Base-by-base conservation (phyloP, 306 rosid species). In the Heteromeles arbutifolia region DNA sequence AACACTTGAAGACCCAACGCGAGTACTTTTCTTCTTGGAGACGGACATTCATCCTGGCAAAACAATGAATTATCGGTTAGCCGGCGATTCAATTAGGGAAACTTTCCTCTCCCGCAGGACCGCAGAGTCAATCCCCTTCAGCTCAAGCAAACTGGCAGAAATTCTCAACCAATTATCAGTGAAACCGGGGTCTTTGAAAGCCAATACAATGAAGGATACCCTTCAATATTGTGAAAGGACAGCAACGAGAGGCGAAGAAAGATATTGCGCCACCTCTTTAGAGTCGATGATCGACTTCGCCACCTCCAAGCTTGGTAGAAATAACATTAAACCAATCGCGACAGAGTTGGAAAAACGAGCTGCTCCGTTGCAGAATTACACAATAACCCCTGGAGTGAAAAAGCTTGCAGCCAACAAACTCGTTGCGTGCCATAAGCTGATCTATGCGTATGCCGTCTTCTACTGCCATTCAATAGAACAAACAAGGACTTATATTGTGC, bases 381-480 rank as follows among this genome's bases (percentile, higher is more conserved):
- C 88, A 0, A 63, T 88, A 28, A 21, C 73, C 0, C 22, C 45
- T 0, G 86, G 86, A 19, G 82, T 78, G 12, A 13, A 45, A 44
- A 88, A 84, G 63, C 32, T 84, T 8, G 43, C 29, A 4, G 73
- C 73, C 37, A 50, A 84, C 10, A 82, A 86, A 6, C 79, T 80
- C 1, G 87, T 87, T n/a, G 97, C 76, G 41, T 92, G 97, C 67
- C 96, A 92, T 54, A 88, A 87, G 19, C 87, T 83, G 70, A 84
- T 57, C 52, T 92, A 92, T 48, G 85, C 89, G 0, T 92, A 84
- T 65, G 96, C 87, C 1, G 90, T 92, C 1, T 92, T 88, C 69
- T 88, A 90, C 69, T 92, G 97, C 58, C 97, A 92, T 72, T 74
- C 82, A 12, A 76, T 87, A 0, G 76, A 78, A 32, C 74, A 32